Evolutionary conservation across 768 basidiomycete genomes (phyloP).

Genomic region (Boletus pseudopeckii): DNA sequence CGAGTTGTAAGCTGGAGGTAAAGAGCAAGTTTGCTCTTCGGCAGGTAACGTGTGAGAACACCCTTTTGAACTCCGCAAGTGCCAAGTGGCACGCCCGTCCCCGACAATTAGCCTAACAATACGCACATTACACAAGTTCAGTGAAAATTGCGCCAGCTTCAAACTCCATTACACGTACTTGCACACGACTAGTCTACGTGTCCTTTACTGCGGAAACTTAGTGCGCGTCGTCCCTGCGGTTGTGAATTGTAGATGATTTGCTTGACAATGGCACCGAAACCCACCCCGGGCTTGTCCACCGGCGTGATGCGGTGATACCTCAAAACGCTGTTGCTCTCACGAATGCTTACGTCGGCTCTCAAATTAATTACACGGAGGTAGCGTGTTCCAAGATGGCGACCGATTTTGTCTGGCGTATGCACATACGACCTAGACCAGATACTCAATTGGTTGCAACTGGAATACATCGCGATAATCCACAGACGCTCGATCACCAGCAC

Average conservation of each 20-base stretch:
- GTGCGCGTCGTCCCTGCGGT: neutral
- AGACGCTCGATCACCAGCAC: no score
- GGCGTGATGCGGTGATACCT: neutral
- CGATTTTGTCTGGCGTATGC: neutral
- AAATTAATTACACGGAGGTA: neutral
- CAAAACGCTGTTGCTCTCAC: neutral
- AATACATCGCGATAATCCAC: no score
- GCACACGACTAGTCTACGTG: slow-evolving; percentile 18
- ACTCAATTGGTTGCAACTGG: no score
- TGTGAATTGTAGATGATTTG: neutral
- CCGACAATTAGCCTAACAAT: no score
- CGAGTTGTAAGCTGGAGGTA: slow-evolving; percentile 27
- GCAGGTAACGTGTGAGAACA: slow-evolving; percentile 30
- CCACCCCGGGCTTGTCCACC: neutral
- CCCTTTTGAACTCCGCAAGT: slow-evolving; percentile 35
- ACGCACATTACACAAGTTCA: no score
- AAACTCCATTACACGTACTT: slow-evolving; percentile 8
- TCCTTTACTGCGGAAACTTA: slow-evolving; percentile 4
- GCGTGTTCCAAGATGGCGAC: neutral
- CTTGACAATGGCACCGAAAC: neutral
- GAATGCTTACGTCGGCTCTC: neutral
- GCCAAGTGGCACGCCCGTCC: slow-evolving; percentile 23
- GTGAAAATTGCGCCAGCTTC: neutral
- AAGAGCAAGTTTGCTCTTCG: slow-evolving; percentile 35
- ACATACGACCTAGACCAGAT: no score